Base-by-base conservation (phyloP, 176 grass and related monocot genomes). In the Chloris gayana region DNA sequence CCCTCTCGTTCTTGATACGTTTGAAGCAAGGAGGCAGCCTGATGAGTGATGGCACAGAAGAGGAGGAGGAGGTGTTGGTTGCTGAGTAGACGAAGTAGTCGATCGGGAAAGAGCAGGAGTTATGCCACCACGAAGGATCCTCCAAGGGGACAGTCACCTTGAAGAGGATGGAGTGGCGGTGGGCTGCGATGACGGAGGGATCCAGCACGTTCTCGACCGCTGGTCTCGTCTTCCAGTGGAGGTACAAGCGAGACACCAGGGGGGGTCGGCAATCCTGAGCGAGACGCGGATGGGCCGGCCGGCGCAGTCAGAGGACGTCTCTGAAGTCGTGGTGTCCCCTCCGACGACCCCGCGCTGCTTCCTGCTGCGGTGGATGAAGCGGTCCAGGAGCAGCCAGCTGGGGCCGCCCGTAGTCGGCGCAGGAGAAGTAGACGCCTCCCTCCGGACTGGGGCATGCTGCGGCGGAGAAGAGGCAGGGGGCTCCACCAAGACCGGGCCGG, bases 131-230 rank as follows among this genome's bases (percentile, higher is more conserved):
- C 14, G 7, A 26, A 4, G 57, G 30, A 0, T 75, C 32, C n/a
- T 56, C 9, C 14, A 82, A 64, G 57, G 69, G 80, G 42, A 65
- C 69, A 2, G 0, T 0, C 14, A 14, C 26, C 32, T 38, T 14
- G 72, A 58, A 44, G 27, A 83, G 81, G 14, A 83, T 67, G 71
- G 62, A 41, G 71, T 57, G 4, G 72, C 81, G 4, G 47, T 83
- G 81, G 14, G 81, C 61, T 0, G 71, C 34, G 34, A 83, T 10
- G 32, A 66, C 81, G 25, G 0, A 0, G 33, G 71, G 71, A 11
- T 22, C 24, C 0, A 0, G 0, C 37, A 34, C 6, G 39, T 2
- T 3, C 6, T 0, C 2, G 72, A 26, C 26, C 37, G 58, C 21
- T 6, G 73, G 82, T 13, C 25, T 34, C 33, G 19, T 9, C 18